phyloP scores from a whole-genome alignment of 1,284 basidiomycete genomes.

The Rhodofomes roseus region DNA sequence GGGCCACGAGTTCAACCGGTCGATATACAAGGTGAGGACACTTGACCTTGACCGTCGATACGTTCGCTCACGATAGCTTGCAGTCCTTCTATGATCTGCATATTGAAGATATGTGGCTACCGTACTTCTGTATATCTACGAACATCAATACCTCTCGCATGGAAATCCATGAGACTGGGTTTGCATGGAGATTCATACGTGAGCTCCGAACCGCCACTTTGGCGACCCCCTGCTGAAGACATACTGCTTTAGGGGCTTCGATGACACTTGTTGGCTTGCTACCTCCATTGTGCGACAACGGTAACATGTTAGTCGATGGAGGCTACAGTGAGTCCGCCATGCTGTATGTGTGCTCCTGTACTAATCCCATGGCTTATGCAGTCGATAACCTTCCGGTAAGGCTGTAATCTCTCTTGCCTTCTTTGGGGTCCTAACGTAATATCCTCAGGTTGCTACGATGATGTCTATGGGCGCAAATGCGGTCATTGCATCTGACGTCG shows the following conservation, averaged over 20 bases:
- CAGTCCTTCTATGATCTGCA: conserved; percentile 89
- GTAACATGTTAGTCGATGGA: conserved; percentile 91
- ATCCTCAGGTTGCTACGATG: conserved; percentile 79
- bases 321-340: conserved; percentile 69
- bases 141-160: conserved; percentile 96
- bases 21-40: conserved; percentile 69
- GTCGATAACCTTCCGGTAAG: conserved; percentile 89
- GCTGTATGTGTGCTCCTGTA: conserved; percentile 4
- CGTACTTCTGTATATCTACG: conserved; percentile 98
- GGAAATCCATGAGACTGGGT: conserved; percentile 97
- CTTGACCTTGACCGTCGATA: background rate
- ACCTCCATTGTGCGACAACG: conserved; percentile 94
- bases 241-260: conserved; percentile 65
- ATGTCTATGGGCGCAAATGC: conserved; percentile 87
- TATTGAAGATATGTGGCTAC: conserved; percentile 99
- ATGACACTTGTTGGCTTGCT: conserved; percentile 97
- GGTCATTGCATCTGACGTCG: conserved; percentile 97
- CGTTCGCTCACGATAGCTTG: conserved; percentile 4
- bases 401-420: background rate
- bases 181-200: conserved; percentile 90
- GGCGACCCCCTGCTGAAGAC: no score
- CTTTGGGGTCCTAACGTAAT: conserved; percentile 2
- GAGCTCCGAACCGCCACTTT: no score
- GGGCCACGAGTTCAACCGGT: conserved; percentile 90
- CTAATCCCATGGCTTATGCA: conserved; percentile 23